Percentiles rank a stretch among this genome's conserved stretches.
These are phyloP conservation scores for Ramularia endophylla DNA, from an alignment of 2,329 filamentous ascomycete species.

Conservation along the genomic window DNA sequence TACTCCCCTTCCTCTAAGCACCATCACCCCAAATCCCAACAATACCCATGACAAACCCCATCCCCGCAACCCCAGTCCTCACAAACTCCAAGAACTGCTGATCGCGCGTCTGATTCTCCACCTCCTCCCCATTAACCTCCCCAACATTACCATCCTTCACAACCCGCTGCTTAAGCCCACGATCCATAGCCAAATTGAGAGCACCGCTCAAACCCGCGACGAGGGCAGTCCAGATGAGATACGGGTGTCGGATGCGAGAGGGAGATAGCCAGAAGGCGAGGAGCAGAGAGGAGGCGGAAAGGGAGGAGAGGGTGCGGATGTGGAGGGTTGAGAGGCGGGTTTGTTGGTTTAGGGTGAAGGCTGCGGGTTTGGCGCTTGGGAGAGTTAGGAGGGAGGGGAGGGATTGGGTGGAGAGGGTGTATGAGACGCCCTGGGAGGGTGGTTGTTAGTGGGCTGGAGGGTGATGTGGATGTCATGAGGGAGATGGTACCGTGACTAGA, in stretches of 20 bases:
- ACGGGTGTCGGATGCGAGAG: conserved; percentile 71
- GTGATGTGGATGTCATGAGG: conserved; percentile 2
- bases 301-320: conserved; percentile 58
- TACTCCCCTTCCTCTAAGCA: conserved; percentile 16
- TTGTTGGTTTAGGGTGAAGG: conserved; percentile 56
- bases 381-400: conserved; percentile 76
- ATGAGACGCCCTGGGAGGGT: conserved; percentile 71
- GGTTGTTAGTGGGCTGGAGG: conserved; percentile 7
- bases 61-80: conserved; percentile 37
- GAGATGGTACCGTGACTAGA: conserved; percentile 20
- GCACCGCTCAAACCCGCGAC: conserved; percentile 49
- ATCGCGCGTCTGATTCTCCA: conserved; percentile 41
- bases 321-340: conserved; percentile 62
- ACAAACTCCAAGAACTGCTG: conserved; percentile 38
- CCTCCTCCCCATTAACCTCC: conserved; percentile 44
- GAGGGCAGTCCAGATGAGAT: conserved; percentile 77
- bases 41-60: conserved; percentile 43
- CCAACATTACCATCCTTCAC: conserved; percentile 29
- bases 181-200: conserved; percentile 32
- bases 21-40: conserved; percentile 47
- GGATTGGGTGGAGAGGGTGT: conserved; percentile 70
- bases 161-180: conserved; percentile 18
- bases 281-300: conserved; percentile 66
- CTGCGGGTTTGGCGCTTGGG: conserved; percentile 65
- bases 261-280: conserved; percentile 75